Evolutionary conservation across 2,329 filamentous ascomycete genomes (phyloP), one percentile per base, ranked within the genome.

Genomic region (Nannizzia gypsea): DNA sequence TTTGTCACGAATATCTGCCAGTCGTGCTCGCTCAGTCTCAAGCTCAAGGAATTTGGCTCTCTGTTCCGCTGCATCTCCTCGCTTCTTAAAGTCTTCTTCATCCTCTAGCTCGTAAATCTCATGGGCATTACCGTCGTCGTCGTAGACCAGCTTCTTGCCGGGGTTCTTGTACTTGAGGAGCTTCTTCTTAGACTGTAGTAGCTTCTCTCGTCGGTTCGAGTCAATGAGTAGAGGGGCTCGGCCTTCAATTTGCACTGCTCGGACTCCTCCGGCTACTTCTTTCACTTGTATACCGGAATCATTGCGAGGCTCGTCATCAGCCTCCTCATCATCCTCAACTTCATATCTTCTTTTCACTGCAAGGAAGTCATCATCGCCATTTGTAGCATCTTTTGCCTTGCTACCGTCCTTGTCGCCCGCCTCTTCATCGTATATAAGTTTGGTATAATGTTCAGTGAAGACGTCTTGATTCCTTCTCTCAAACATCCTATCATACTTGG

Each of bases 401-500:
- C 70, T 65, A n/a, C 64, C 64, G 55, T 73, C 70, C 63, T 74
- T 73, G 65, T 73, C 63, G 11, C 46, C 56, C 61, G 79, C 72
- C 73, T 75, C 84, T 42, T 85, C 80, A 57, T 80, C 80, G 57
- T 80, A 80, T 62, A 97, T 85, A 64, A 99, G 81, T 69, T 92
- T 96, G 62, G 84, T 83, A 77, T 96, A 97, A 74, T 99, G 93
- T 60, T 87, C 85, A n/a, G 92, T 91, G 64, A 99, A 76, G 34
- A 99, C 88, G 70, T 96, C 91, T 74, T 97, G 92, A 74, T 99
- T 99, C 67, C 87, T 88, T 62, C 93, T 82, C 77, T 96, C 92
- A 73, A 97, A 96, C 93, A 99, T 97, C 66, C 90, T 87, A 73
- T 99, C 90, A 71, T 95, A 95, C 73, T 96, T 97, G 34, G 95